Evolutionary conservation across 1,284 basidiomycete species (phyloP), one percentile per base, ranked within the genome.

Genomic region (Ceratobasidium sp.): DNA sequence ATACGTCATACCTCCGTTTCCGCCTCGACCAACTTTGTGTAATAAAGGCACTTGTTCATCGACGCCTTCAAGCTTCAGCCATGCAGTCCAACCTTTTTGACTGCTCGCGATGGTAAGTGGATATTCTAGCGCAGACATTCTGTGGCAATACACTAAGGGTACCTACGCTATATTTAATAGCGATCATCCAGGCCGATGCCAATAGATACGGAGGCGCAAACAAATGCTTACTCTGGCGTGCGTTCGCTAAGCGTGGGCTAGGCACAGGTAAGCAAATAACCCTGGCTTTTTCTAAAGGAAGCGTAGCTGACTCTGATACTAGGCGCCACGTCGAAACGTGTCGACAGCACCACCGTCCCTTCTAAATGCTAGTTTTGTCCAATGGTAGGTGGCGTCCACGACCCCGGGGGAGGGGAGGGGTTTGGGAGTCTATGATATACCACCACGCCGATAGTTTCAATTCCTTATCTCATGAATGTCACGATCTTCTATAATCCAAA

Each of bases 191-290:
- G 69, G 78, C 78, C 15, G 79, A 80, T 70, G 73, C 72, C 8
- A 79, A 79, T 71, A 72, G 79, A 10, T 80, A 77, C 70, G 74
- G 49, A 27, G 79, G 79, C 35, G 75, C 78, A 15, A 77, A 80
- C 73, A 73, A 72, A 57, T 81, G 79, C 71, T 71, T 72, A n/a
- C 75, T 80, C 20, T 80, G 77, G 77, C 73, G 50, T 25, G 77
- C 74, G n/a, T 81, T 81, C 70, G 79, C 80, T 4, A 78, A 77
- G 65, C 76, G 77, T 31, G 80, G 78, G 0, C 74, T 80, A 20
- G 64, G 69, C 3, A 15, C 2, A 20, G 52, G 60, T 27, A 20
- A 31, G 56, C 3, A 5, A 3, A 6, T 17, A 6, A 3, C 17
- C 43, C 3, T 45, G 17, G n/a, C 43, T 4, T 45, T 45, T 22